Evolutionary conservation across 1,139 yeast genomes (phyloP).

Genomic region (Sugiyamaella castrensis): DNA sequence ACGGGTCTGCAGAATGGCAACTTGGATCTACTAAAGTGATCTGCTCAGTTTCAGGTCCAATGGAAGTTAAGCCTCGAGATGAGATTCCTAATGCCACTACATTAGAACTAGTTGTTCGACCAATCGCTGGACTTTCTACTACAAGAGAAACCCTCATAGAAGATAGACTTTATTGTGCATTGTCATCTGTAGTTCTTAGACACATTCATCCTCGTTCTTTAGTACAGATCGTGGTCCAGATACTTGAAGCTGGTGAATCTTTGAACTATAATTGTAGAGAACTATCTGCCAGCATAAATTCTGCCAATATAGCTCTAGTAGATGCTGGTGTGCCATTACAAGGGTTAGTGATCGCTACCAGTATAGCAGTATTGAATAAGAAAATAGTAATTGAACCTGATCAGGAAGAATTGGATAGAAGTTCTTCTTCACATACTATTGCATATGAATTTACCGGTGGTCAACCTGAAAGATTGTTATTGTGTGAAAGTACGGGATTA

Average conservation of each 20-base stretch:
- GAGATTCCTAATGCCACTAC: conserved; percentile 80
- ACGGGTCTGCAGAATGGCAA: conserved; percentile 70
- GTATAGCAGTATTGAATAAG: conserved; percentile 44
- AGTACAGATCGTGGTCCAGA: conserved; percentile 83
- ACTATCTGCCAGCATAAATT: conserved; percentile 68
- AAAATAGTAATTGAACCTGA: conserved; percentile 47
- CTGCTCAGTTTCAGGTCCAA: conserved; percentile 84
- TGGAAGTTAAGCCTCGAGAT: conserved; percentile 79
- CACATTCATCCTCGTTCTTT: conserved; percentile 76
- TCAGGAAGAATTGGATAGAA: conserved; percentile 38
- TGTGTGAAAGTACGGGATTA: conserved; percentile 69
- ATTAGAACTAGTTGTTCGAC: conserved; percentile 76
- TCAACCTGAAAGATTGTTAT: conserved; percentile 52
- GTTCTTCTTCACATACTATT: conserved; percentile 53
- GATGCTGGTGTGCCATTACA: conserved; percentile 76
- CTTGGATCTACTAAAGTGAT: conserved; percentile 55
- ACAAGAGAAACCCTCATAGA: conserved; percentile 79
- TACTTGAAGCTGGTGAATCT: conserved; percentile 57
- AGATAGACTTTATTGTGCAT: conserved; percentile 61
- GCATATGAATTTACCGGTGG: conserved; percentile 58
- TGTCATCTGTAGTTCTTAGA: conserved; percentile 62
- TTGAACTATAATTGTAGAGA: conserved; percentile 42
- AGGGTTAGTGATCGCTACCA: conserved; percentile 57
- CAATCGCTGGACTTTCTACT: conserved; percentile 68
- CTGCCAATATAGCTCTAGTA: conserved; percentile 65